Evolutionary conservation across 2,329 filamentous ascomycete species (phyloP).

Genomic region (Aspergillus sergii): DNA sequence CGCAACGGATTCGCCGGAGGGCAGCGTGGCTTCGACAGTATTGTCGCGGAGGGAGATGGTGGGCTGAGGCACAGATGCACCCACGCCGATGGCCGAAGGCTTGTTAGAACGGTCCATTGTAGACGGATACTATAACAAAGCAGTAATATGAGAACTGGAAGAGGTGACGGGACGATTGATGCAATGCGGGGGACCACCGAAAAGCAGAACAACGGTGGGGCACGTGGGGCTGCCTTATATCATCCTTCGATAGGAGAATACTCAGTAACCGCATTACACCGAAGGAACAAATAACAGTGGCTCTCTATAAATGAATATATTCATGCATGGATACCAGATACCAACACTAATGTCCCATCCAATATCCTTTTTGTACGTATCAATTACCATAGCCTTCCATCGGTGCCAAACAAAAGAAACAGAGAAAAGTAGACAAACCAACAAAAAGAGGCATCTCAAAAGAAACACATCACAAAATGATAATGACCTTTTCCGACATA

Average conservation of each 20-base stretch:
- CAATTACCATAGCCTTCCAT: slow-evolving; percentile 2
- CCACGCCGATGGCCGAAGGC: slow-evolving; percentile 73
- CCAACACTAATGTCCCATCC: not conserved
- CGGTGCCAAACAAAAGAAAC: not conserved
- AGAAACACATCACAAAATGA: not conserved
- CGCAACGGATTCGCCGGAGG: slow-evolving; percentile 82
- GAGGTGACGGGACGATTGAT: not conserved
- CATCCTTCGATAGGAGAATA: not conserved
- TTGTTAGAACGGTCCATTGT: slow-evolving; percentile 81
- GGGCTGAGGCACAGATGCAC: slow-evolving; percentile 74
- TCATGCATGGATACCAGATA: slow-evolving; percentile 1
- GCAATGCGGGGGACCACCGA: slow-evolving; percentile 1
- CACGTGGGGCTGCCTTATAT: slow-evolving; percentile 5
- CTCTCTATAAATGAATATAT: not conserved
- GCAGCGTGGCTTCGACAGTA: slow-evolving; percentile 76
- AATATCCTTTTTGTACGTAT: slow-evolving; percentile 1
- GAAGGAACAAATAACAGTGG: too few relatives aligned
- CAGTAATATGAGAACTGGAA: not conserved
- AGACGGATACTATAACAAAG: not conserved
- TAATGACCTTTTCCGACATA: not conserved
- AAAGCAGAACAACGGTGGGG: slow-evolving; percentile 2
- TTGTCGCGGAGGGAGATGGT: slow-evolving; percentile 74
- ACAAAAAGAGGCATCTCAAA: not conserved
- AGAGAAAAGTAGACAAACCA: not conserved
- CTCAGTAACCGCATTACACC: too few relatives aligned